Conservation (phyloP, 371 early-diverging fungal species). For the Entomophthora muscae region DNA sequence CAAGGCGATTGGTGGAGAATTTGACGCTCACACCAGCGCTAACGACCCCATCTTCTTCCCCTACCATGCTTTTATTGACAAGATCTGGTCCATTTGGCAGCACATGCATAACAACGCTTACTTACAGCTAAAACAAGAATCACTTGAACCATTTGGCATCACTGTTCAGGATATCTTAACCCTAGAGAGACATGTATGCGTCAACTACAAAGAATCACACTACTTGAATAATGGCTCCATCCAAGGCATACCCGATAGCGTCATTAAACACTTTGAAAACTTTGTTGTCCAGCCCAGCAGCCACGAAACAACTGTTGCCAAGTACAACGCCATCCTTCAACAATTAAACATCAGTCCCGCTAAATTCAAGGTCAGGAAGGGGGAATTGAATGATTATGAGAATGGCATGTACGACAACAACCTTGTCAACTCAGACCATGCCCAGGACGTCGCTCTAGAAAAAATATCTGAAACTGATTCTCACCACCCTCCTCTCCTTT, state of each 20-base stretch:
- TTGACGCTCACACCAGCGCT: slow-evolving; percentile 19
- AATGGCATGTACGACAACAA: background rate
- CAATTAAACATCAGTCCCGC: too few species aligned
- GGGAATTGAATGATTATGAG: background rate
- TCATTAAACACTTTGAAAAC: background rate
- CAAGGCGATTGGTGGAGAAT: slow-evolving; percentile 23
- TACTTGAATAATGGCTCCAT: background rate
- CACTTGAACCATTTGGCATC: background rate
- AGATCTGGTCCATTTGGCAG: slow-evolving; percentile 27
- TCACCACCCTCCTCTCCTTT: background rate
- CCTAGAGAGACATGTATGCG: background rate
- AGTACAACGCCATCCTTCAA: too few species aligned
- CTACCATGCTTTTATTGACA: slow-evolving; percentile 30
- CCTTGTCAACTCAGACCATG: background rate
- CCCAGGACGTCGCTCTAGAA: background rate
- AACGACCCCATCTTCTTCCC: slow-evolving; percentile 26
- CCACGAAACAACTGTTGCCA: too few species aligned
- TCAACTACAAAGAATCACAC: background rate
- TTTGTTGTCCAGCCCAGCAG: too few species aligned
- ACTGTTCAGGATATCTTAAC: background rate
- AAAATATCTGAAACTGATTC: background rate
- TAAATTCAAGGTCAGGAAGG: too few species aligned
- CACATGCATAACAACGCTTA: background rate
- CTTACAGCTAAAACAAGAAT: background rate
- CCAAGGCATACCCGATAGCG: background rate